Percentiles rank a stretch among this genome's conserved stretches.
Conservation (phyloP, 1,284 basidiomycete genomes). For the Leccinum fuscescens region DNA sequence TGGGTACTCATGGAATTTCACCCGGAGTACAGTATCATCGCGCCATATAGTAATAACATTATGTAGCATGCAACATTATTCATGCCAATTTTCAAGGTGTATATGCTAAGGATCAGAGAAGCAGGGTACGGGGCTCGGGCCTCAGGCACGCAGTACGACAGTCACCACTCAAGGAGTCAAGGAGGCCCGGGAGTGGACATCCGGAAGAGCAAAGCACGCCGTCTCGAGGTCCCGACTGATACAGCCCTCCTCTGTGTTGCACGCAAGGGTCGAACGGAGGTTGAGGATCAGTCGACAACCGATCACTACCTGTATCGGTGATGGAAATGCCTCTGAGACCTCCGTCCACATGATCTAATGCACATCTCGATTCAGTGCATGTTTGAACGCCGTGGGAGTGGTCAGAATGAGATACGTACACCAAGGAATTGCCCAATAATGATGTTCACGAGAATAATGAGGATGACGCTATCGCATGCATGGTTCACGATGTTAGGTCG, state of each 20-base stretch:
- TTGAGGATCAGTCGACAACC: slow-evolving; percentile 11
- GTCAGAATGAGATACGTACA: slow-evolving; percentile 1
- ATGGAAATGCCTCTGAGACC: neutral
- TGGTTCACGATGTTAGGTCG: neutral
- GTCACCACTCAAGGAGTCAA: neutral
- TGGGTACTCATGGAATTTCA: too few species aligned
- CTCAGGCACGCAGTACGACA: neutral
- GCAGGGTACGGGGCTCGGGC: neutral
- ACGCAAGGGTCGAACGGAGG: slow-evolving; percentile 5
- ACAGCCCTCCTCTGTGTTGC: neutral
- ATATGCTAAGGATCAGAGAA: neutral
- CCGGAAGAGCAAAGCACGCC: neutral
- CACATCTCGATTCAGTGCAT: neutral
- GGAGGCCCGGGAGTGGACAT: neutral
- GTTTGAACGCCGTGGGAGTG: neutral
- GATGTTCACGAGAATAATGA: slow-evolving; percentile 6
- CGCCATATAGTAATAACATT: too few species aligned
- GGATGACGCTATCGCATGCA: slow-evolving; percentile 8
- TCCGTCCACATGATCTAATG: slow-evolving; percentile 4
- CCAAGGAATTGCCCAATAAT: slow-evolving; percentile 9
- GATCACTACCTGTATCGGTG: neutral
- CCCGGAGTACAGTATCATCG: too few species aligned
- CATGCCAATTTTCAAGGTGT: neutral
- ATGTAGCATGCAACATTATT: too few species aligned
- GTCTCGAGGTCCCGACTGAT: neutral